These are phyloP conservation scores for Reticulascus tulasneorum DNA, from an alignment of 2,329 filamentous ascomycete genomes.

Conservation along the genomic window DNA sequence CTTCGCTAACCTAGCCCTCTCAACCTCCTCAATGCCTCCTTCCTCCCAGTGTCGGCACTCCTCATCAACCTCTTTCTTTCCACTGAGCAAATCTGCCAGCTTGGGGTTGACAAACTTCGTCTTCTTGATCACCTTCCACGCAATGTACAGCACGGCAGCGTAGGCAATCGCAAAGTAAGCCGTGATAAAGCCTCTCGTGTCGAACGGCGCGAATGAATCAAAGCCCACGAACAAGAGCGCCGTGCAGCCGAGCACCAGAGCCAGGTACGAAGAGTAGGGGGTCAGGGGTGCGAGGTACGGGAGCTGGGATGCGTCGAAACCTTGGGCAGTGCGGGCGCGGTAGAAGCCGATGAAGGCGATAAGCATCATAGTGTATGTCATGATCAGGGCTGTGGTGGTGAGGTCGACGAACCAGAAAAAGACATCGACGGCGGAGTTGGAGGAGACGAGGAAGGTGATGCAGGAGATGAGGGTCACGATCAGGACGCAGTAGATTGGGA, in stretches of 20 bases:
- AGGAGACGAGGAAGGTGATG: constrained; percentile 34
- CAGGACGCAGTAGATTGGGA: constrained; percentile 35
- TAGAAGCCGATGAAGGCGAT: constrained; percentile 44
- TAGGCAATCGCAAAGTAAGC: constrained; percentile 52
- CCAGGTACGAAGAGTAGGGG: constrained; percentile 49
- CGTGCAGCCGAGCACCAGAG: constrained; percentile 39
- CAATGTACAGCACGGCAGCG: constrained; percentile 53
- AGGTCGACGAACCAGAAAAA: constrained; percentile 45
- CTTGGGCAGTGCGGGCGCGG: constrained; percentile 50
- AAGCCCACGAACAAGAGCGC: constrained; percentile 55
- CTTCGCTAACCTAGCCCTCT: constrained; percentile 27
- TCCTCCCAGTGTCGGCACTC: constrained; percentile 41
- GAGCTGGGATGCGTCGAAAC: constrained; percentile 41
- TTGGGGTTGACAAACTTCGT: constrained; percentile 52
- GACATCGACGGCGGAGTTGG: constrained; percentile 30
- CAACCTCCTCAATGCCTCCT: constrained; percentile 42
- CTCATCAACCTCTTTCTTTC: constrained; percentile 63
- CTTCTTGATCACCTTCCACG: constrained; percentile 63
- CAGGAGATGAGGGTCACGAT: constrained; percentile 27
- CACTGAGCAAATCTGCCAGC: constrained; percentile 59
- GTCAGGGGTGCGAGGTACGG: constrained; percentile 47
- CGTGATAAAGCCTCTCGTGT: constrained; percentile 44
- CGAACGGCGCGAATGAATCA: constrained; percentile 49
- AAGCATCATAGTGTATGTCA: constrained; percentile 51
- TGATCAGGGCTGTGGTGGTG: constrained; percentile 54